Base-by-base conservation (phyloP, 1,284 basidiomycete species). In the Boletellus dicymbophilus region DNA sequence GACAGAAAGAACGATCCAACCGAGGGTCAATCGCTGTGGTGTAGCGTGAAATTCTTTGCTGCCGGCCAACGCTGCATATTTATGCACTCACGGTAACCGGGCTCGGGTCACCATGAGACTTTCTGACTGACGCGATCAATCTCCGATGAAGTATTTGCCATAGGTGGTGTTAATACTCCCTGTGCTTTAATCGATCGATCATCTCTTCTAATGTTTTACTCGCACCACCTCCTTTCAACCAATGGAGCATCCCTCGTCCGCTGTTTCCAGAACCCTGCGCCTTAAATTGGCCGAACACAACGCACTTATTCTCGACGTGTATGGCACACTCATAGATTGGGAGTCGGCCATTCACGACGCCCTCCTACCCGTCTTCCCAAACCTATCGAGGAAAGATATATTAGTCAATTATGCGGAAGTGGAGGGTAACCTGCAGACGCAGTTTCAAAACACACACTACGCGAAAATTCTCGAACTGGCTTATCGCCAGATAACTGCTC, bases 261-360 rank as follows among this genome's bases (percentile, higher is more conserved):
- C 46, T 27, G 18, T 46, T 51, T 30, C 48, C 28, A 28, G 41
- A 23, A 27, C 41, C 16, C 28, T 34, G 15, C 13, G 23, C 36
- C 11, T 44, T 38, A 57, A 52, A 37, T 51, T 62, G 27, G 61
- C 51, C 16, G 34, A 51, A 6, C 52, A 68, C 43, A 51, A 46
- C 16, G 73, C 71, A 23, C 70, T 85, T 26, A 70, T 83, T 44
- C 82, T 84, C 58, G 87, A 90, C 57, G 83, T 86, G 52, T 89
- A 88, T 57, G 85, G 82, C 13, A 90, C 87, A 1, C 76, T 89
- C 37, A 67, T 81, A 30, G 84, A 90, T 62, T 90, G 87, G 86
- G 86, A 90, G 65, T 75, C 76, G 6, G 82, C 83, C 16, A 77
- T 90, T 39, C 79, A 77, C 63, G 61, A 72, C 12, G 76, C 70